Percentiles rank a stretch among this genome's conserved stretches.
Conservation (phyloP, 805 yeast species). For the Clavispora phyllophila region DNA sequence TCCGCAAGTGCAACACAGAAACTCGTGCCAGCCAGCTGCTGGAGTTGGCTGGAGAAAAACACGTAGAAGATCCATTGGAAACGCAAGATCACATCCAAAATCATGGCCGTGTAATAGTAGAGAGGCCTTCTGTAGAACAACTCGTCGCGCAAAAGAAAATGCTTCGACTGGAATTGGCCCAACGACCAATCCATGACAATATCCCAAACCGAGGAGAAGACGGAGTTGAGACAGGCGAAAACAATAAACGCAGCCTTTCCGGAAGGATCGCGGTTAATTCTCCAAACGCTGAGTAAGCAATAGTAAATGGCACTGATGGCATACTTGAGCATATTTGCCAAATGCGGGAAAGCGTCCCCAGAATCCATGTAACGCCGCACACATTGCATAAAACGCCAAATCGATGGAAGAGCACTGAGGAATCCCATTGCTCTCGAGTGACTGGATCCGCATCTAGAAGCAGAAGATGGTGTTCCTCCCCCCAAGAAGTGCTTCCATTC, state of each 20-base stretch:
- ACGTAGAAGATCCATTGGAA: constrained; percentile 93
- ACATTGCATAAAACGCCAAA: constrained; percentile 91
- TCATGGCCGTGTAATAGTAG: constrained; percentile 70
- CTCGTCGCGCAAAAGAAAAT: constrained; percentile 63
- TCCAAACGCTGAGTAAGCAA: constrained; percentile 68
- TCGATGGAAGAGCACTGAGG: constrained; percentile 75
- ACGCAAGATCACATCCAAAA: constrained; percentile 67
- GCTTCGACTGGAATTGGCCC: constrained; percentile 57
- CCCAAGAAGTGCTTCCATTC: constrained; percentile 58
- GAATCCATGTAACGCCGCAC: constrained; percentile 87
- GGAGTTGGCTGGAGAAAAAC: constrained; percentile 66
- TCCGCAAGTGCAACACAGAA: constrained; percentile 82
- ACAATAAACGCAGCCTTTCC: constrained; percentile 60
- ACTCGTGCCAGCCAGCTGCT: constrained; percentile 84
- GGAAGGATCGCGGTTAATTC: constrained; percentile 47
- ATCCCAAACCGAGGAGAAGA: constrained; percentile 78
- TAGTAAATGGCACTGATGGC: constrained; percentile 61
- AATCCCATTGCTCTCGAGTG: constrained; percentile 78
- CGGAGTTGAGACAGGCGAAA: constrained; percentile 70
- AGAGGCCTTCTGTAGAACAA: constrained; percentile 54
- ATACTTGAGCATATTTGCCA: constrained; percentile 84
- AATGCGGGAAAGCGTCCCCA: constrained; percentile 94
- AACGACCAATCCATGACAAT: constrained; percentile 94
- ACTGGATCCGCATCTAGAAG: constrained; percentile 65
- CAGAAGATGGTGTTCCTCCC: constrained; percentile 22